Conservation (phyloP, 345 rosid species). For the Eucalyptus marginata region DNA sequence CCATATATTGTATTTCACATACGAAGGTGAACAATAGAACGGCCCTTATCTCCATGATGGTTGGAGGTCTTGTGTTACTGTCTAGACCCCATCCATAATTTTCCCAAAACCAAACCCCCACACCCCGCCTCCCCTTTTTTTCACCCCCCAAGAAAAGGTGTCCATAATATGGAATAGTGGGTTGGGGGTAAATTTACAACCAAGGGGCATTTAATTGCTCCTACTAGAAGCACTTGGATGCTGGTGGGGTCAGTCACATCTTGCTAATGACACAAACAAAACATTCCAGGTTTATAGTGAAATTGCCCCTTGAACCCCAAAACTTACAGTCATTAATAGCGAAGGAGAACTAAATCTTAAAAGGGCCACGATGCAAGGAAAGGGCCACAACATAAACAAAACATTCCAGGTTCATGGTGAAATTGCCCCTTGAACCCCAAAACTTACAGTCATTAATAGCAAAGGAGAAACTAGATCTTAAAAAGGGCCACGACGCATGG, state of each 20-base stretch:
- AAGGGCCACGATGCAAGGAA: not conserved
- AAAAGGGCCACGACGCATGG: no score
- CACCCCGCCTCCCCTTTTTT: rapidly evolving
- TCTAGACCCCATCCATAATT: not conserved
- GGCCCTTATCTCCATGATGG: not conserved
- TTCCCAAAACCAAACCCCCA: not conserved
- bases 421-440: no score
- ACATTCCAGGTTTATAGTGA: not conserved
- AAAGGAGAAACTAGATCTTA: no score
- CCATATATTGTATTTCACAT: not conserved
- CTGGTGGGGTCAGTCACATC: not conserved
- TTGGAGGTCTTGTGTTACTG: not conserved
- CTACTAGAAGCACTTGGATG: not conserved
- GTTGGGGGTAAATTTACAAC: not conserved
- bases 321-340: not conserved
- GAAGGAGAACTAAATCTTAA: not conserved
- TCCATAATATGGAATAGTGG: not conserved
- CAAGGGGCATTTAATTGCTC: not conserved
- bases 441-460: no score
- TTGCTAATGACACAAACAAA: not conserved
- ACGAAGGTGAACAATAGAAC: not conserved
- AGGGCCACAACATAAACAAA: not conserved
- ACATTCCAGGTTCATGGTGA: no score
- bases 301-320: not conserved
- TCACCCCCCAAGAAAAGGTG: not conserved